Base-by-base conservation (phyloP, 2,329 filamentous ascomycete genomes). In the Penicillium rolfsii region DNA sequence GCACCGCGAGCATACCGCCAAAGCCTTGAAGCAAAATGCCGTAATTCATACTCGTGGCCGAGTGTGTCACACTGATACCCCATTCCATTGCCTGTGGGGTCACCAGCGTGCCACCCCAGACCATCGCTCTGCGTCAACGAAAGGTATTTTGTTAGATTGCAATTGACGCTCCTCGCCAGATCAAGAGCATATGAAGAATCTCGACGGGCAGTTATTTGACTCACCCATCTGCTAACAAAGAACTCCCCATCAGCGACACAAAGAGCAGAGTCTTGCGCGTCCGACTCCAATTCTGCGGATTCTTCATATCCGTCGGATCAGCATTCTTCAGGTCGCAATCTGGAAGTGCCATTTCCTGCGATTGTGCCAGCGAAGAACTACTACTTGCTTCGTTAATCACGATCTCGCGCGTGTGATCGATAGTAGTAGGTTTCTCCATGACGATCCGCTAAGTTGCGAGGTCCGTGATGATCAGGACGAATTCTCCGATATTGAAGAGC, bases 21-120 rank as follows among this genome's bases (percentile, higher is more conserved):
- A 76, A 70, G 0, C 75, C 76, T 57, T 78, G 76, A 22, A 78
- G 60, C 35, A 78, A 59, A 45, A 78, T 77, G 3, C 76, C 76
- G 43, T 75, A 76, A 62, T 76, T 78, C 71, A 79, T 72, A 43
- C 72, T 77, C 9, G 76, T 77, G 1, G 75, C 71, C 1, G 75
- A 74, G 46, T 75, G 68, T 14, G 70, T 55, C 19, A 75, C 55
- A 5, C 65, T 69, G 45, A 76, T 72, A 5, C 69, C 54, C 76
- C 75, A 79, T 41, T 73, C 73, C 50, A 73, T 60, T 7, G 74
- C 74, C 60, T 78, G 76, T 11, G 76, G 73, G 14, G 75, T 76
- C 22, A 78, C 62, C 46, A 77, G 59, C 1, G 75, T 77, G n/a
- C 74, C 68, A n/a, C 76, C 76, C 76, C 76, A 78, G 19, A 74